phyloP scores from a whole-genome alignment of 2,329 filamentous ascomycete species.

The Ceratocystis cubensis region DNA sequence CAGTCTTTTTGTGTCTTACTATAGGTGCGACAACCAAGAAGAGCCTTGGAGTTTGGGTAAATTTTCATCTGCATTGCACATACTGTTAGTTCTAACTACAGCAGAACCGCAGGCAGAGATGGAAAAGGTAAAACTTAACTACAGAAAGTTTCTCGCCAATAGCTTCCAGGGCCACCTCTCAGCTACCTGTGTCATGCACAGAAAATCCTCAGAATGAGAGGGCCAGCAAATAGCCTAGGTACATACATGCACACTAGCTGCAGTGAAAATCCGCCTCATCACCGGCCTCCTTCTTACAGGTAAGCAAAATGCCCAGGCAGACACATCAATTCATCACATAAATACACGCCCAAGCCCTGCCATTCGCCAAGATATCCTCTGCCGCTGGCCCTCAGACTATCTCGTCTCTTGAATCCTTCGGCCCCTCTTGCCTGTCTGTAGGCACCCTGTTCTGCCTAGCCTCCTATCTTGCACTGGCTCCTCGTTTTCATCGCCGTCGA shows the following conservation, averaged over 20 bases:
- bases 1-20: neutral
- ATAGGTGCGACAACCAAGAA: neutral
- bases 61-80: neutral
- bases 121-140: neutral
- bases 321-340: neutral
- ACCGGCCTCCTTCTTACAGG: neutral
- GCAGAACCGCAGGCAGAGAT: neutral
- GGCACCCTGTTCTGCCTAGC: neutral
- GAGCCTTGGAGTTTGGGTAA: neutral
- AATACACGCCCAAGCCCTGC: neutral
- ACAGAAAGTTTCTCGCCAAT: neutral
- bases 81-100: neutral
- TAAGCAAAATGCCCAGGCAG: neutral
- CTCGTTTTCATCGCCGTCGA: neutral
- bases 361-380: neutral
- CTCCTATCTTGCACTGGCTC: neutral
- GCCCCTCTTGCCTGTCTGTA: neutral
- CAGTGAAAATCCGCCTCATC: neutral
- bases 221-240: too few species aligned
- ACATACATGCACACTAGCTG: neutral
- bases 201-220: neutral
- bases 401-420: conserved; percentile 1
- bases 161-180: conserved; percentile 1
- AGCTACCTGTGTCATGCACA: conserved; percentile 6
- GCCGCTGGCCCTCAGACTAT: neutral